Conservation (phyloP, 805 yeast genomes). For the Pichia occidentalis region DNA sequence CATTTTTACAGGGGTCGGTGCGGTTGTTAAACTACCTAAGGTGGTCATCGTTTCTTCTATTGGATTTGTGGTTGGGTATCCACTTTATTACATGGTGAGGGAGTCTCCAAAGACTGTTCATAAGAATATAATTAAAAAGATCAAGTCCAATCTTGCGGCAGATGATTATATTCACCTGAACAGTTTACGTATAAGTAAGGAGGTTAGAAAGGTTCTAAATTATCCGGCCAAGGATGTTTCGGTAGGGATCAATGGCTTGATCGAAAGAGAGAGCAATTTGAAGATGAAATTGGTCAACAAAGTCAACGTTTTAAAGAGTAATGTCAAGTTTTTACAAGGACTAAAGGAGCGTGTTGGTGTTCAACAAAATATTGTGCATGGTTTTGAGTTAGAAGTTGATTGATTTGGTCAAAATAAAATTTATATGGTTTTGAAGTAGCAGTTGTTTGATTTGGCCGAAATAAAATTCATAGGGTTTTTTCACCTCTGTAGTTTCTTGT, state of each 20-base stretch:
- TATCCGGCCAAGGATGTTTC: conserved; percentile 81
- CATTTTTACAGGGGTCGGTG: conserved; percentile 26
- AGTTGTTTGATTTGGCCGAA: no score
- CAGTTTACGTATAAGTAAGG: conserved; percentile 71
- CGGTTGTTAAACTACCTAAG: conserved; percentile 25
- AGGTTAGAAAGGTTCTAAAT: conserved; percentile 72
- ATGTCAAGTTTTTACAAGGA: conserved; percentile 46
- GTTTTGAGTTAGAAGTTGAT: conserved; percentile 13
- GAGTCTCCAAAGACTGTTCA: conserved; percentile 92
- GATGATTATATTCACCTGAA: conserved; percentile 76
- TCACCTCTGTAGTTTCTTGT: not conserved
- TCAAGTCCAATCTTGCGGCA: conserved; percentile 52
- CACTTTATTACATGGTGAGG: conserved; percentile 46
- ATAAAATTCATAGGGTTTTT: not conserved
- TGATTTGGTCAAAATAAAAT: conserved; percentile 2
- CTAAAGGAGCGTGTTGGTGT: conserved; percentile 27
- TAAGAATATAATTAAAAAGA: conserved; percentile 68
- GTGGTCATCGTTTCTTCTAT: conserved; percentile 29
- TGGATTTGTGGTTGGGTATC: conserved; percentile 31
- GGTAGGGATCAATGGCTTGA: conserved; percentile 54
- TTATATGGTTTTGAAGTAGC: no score
- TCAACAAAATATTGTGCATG: conserved; percentile 18
- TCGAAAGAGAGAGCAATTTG: conserved; percentile 54
- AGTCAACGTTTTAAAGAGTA: conserved; percentile 49
- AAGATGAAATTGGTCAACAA: conserved; percentile 49